Evolutionary conservation across 805 yeast species (phyloP).

Genomic region (Scheffersomyces lignosus): DNA sequence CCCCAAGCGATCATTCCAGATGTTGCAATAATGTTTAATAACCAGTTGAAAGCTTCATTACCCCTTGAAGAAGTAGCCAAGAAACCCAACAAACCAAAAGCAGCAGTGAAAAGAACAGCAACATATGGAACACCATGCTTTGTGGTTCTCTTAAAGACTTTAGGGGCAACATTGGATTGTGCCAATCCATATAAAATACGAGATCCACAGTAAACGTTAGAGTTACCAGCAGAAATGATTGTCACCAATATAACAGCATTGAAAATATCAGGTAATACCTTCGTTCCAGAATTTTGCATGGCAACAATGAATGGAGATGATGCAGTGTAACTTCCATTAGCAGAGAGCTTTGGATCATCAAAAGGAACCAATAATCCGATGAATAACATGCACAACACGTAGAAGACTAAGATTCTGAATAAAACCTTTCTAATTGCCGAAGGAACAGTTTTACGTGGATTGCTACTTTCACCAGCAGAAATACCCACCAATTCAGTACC

Average conservation of each 20-base stretch:
- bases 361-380: constrained; percentile 71
- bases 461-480: constrained; percentile 70
- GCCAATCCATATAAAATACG: constrained; percentile 66
- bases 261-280: constrained; percentile 64
- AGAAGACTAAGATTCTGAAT: constrained; percentile 63
- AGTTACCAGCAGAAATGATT: constrained; percentile 79
- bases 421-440: constrained; percentile 70
- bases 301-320: constrained; percentile 76
- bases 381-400: constrained; percentile 63
- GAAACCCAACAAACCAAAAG: constrained; percentile 65
- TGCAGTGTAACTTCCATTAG: constrained; percentile 38
- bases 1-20: constrained; percentile 78
- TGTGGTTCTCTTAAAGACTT: constrained; percentile 48
- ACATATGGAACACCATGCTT: constrained; percentile 61
- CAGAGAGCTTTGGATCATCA: constrained; percentile 53
- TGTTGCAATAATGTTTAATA: constrained; percentile 72
- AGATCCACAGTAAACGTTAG: constrained; percentile 71
- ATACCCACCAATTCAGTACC: constrained; percentile 78
- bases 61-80: constrained; percentile 55
- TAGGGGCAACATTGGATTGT: constrained; percentile 57
- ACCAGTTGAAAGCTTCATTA: constrained; percentile 65
- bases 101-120: constrained; percentile 56
- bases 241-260: constrained; percentile 69
- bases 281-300: constrained; percentile 65
- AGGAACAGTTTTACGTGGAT: constrained; percentile 71